Base-by-base conservation (phyloP, 2,329 filamentous ascomycete species). In the Cordyceps farinosa region DNA sequence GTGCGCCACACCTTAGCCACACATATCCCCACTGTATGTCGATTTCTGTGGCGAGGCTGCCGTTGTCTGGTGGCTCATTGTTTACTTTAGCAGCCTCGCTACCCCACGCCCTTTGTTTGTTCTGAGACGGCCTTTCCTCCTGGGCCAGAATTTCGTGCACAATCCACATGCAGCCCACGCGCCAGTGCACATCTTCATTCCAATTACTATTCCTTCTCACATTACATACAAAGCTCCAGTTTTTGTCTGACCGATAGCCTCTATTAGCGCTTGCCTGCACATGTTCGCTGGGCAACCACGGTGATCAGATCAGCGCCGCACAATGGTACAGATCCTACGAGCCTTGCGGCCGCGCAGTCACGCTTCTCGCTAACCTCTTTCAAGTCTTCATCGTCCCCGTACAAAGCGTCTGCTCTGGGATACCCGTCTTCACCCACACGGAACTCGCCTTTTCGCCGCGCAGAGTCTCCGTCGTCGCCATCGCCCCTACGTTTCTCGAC, bases 331-430 rank as follows among this genome's bases (percentile, higher is more conserved):
- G 51, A 54, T n/a, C 50, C 38, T 10, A 3, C 38, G 32, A 44
- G 42, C 32, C 27, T 7, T 1, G n/a, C 29, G 6, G 13, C 15
- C 29, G 22, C 15, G 11, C 52, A 30, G 22, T 30, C 34, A 30
- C n/a, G 38, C 44, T 9, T 52, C 30, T 17, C 45, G n/a, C 58
- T 61, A 45, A 61, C 48, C 6, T 7, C 36, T n/a, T 10, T 22
- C 42, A 72, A 84, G 86, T 82, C 80, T 73, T 82, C 80, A 74
- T 81, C 78, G 63, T 73, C 80, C 56, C 78, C 84, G 63, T 91
- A 89, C 76, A 90, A 90, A 74, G 87, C 88, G 15, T 90, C 88
- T 30, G 87, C 87, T 61, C 77, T 91, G 65, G 88, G 88, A 65
- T 90, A 89, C 76, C 87, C 87, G 67, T 88, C 89, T 53, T 84